Evolutionary conservation across 495 filamentous ascomycete species (phyloP), one percentile per base, ranked within the genome.

Genomic region (Chaetomium tenue): DNA sequence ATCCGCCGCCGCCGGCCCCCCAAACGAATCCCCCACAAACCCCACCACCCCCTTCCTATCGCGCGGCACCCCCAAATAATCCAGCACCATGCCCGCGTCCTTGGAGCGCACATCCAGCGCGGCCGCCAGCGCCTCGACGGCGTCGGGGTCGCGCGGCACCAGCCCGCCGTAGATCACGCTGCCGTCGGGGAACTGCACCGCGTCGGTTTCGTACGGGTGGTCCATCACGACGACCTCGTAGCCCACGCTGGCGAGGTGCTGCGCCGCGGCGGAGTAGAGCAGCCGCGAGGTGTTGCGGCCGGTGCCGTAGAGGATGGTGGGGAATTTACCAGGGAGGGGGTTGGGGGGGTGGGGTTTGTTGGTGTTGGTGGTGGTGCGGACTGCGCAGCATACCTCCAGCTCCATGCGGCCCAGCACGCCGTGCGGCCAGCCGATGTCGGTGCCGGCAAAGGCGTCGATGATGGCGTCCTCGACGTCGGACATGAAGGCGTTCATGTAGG

Each of bases 171-270:
- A 60, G 25, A 60, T 33, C 25, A 60, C 58, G 13, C 5, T 50
- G 0, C 58, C 58, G 47, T 60, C 58, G 40, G 58, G 58, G 42
- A 50, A 60, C 44, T 60, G 58, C 58, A 60, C 58, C 15, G 47
- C 58, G 44, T 60, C 58, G 16, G 58, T 60, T 15, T 60, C 58
- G 42, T 60, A 60, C n/a, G 58, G 58, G 25, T 60, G 58, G 44
- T 60, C 58, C 58, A 60, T 50, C 1, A 60, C 42, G 3, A 60
- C 58, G 2, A 60, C 58, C 15, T 60, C 58, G 47, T 48, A 60
- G 42, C 58, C 57, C 44, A 60, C 25, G 26, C 58, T 37, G 7
- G 58, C 58, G 42, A 60, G 58, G 13, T 28, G 23, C 58, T 60
- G 58, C 5, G 39, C 58, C 0, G 40, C 16, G 44, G 26, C 58